Percentiles rank a stretch among this genome's conserved stretches.
Evolutionary conservation across 2,329 filamentous ascomycete genomes (phyloP).

Genomic region (Colletotrichum sojae): DNA sequence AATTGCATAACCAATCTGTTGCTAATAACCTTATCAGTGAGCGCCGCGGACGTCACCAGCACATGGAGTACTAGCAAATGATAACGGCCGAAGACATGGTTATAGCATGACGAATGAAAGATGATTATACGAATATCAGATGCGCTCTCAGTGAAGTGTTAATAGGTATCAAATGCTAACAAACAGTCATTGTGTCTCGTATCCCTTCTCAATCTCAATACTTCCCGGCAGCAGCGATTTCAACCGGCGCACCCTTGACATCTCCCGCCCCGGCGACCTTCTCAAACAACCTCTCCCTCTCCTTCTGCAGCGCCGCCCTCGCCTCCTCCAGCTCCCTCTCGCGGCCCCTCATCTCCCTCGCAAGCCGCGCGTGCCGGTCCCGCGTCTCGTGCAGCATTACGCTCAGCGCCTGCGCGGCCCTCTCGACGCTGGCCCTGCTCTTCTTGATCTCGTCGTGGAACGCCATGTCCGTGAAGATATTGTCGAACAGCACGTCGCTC

Average conservation of each 20-base stretch:
- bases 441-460: slow-evolving; percentile 67
- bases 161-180: slow-evolving; percentile 23
- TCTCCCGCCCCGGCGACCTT: slow-evolving; percentile 32
- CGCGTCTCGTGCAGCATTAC: slow-evolving; percentile 51
- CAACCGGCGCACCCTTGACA: not conserved
- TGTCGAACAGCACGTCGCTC: slow-evolving; percentile 69
- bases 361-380: slow-evolving; percentile 47
- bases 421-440: slow-evolving; percentile 54
- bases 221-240: not conserved
- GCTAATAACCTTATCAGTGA: not conserved
- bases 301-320: slow-evolving; percentile 58
- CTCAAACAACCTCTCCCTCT: slow-evolving; percentile 60
- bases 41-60: slow-evolving; percentile 25
- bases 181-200: not conserved
- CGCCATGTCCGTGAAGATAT: slow-evolving; percentile 66
- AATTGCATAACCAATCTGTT: too few relatives aligned
- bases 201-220: not conserved
- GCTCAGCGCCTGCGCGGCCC: slow-evolving; percentile 51
- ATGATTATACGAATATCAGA: not conserved
- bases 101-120: slow-evolving; percentile 24
- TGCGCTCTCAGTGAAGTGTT: not conserved
- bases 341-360: slow-evolving; percentile 49
- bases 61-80: slow-evolving; percentile 31
- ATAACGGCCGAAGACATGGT: slow-evolving; percentile 1
- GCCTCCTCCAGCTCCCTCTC: slow-evolving; percentile 51